phyloP scores from a whole-genome alignment of 2,329 filamentous ascomycete species.

The Leptosphaerulina australis region DNA sequence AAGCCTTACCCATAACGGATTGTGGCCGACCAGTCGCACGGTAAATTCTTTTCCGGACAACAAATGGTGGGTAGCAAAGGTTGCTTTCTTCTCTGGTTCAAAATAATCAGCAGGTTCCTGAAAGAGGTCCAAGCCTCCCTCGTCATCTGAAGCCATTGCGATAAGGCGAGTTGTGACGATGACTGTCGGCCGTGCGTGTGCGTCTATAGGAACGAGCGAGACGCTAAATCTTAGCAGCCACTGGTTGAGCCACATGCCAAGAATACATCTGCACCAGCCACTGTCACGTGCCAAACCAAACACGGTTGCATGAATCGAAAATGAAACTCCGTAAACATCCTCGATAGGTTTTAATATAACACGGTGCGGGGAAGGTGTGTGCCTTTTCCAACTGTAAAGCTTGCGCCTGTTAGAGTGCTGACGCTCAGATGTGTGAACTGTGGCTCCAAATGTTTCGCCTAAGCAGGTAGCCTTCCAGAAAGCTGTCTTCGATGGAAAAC shows the following conservation, averaged over 20 bases:
- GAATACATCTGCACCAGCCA: not conserved
- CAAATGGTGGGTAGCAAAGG: constrained; percentile 73
- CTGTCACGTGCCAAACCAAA: constrained; percentile 7
- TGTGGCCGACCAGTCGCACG: constrained; percentile 82
- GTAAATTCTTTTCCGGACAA: constrained; percentile 68
- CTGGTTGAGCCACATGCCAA: constrained; percentile 16
- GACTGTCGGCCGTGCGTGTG: constrained; percentile 23
- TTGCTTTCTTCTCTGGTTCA: constrained; percentile 76
- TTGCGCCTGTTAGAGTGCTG: not conserved
- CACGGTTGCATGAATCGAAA: not conserved
- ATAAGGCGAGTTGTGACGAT: constrained; percentile 21
- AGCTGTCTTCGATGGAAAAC: constrained; percentile 7
- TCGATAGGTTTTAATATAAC: not conserved
- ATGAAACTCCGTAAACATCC: not conserved
- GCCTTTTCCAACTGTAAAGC: not conserved
- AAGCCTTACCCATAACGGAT: constrained; percentile 75
- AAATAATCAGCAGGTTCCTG: constrained; percentile 82
- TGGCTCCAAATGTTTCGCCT: constrained; percentile 23
- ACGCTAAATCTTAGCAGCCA: constrained; percentile 9
- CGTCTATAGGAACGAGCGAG: constrained; percentile 17
- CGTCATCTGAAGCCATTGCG: constrained; percentile 39
- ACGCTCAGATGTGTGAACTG: not conserved
- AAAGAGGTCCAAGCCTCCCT: constrained; percentile 65
- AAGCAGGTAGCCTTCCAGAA: constrained; percentile 19
- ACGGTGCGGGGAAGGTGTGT: not conserved